Conservation (phyloP, 2,329 filamentous ascomycete species). For the Tolypocladium paradoxum region DNA sequence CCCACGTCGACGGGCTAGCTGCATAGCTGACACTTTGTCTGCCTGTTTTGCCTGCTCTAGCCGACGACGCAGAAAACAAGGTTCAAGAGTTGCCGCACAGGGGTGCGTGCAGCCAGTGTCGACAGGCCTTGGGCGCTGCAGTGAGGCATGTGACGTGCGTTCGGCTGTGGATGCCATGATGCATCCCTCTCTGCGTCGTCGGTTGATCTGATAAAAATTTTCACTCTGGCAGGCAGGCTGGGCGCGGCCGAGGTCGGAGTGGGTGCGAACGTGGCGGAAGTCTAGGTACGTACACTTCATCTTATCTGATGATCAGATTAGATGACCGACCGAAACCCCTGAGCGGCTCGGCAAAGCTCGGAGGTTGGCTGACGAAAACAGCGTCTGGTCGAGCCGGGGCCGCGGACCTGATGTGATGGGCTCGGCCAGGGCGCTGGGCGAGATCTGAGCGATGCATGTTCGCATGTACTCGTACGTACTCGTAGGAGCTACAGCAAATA, state of each 20-base stretch:
- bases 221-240: not conserved
- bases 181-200: not conserved
- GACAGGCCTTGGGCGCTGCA: no score
- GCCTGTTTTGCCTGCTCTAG: not conserved
- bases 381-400: not conserved
- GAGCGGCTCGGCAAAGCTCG: conserved; percentile 1
- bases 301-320: conserved; percentile 37
- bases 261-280: not conserved
- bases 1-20: not conserved
- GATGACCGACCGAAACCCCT: conserved; percentile 11
- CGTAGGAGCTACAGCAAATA: not conserved
- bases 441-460: not conserved
- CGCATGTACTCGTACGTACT: no score
- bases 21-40: not conserved
- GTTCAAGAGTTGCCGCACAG: not conserved
- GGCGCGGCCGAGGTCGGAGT: not conserved
- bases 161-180: not conserved
- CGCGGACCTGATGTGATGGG: not conserved
- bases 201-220: not conserved
- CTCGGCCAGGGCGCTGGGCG: not conserved
- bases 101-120: not conserved
- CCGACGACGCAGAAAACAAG: not conserved
- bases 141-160: no score
- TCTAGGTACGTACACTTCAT: conserved; percentile 11
- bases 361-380: not conserved